Evolutionary conservation across 2,329 filamentous ascomycete genomes (phyloP).

Genomic region (Chaetomium sp.): DNA sequence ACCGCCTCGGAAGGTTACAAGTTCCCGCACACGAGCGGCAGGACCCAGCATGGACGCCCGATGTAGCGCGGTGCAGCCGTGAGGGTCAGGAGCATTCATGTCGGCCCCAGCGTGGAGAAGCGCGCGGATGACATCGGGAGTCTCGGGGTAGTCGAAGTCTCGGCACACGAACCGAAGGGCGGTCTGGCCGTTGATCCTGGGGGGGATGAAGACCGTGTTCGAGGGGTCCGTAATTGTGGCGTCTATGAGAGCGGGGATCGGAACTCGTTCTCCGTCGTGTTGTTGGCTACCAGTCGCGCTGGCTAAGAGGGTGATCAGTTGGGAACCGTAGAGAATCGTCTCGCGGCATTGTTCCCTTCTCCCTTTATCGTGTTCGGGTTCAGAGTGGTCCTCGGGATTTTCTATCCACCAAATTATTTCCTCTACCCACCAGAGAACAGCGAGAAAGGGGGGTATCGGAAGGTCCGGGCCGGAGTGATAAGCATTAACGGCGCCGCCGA

Average conservation of each 20-base stretch:
- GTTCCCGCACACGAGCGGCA: neutral
- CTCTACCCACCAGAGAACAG: constrained; percentile 9
- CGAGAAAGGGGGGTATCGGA: constrained; percentile 4
- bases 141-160: neutral
- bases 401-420: neutral
- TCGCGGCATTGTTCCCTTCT: neutral
- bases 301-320: constrained; percentile 11
- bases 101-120: constrained; percentile 12
- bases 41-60: constrained; percentile 7
- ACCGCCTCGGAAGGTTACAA: constrained; percentile 7
- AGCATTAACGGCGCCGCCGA: neutral
- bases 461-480: too few species aligned
- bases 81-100: constrained; percentile 4
- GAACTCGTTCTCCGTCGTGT: neutral
- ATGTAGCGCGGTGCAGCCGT: constrained; percentile 13
- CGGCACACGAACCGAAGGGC: constrained; percentile 9
- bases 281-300: constrained; percentile 5
- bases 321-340: neutral
- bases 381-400: neutral
- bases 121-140: neutral
- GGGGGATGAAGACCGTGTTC: neutral
- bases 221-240: neutral
- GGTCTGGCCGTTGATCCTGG: neutral
- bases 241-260: constrained; percentile 10
- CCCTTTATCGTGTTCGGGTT: neutral